A percentile compares a stretch with the other conserved stretches of the same genome.
phyloP scores from a whole-genome alignment of 148 eudicot genomes.

The Rhododendron ferrugineum region DNA sequence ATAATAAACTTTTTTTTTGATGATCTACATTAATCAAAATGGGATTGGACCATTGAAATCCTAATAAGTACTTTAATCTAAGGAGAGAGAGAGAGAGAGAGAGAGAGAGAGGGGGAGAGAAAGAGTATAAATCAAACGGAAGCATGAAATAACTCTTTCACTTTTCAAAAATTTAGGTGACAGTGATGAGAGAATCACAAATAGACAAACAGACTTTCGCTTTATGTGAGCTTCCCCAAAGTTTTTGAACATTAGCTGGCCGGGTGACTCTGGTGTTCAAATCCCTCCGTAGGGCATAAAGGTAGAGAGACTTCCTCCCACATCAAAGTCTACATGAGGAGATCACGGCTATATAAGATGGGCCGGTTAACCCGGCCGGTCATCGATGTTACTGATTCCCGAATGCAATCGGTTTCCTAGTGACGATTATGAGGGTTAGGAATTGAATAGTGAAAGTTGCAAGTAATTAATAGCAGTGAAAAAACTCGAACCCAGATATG shows the following conservation, averaged over 20 bases:
- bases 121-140: too few relatives aligned
- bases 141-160: too few relatives aligned
- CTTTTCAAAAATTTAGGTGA: too few relatives aligned
- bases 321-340: background rate
- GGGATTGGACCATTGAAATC: too few relatives aligned
- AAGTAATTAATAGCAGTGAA: background rate
- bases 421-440: background rate
- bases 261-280: background rate
- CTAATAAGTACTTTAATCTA: too few relatives aligned
- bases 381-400: background rate
- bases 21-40: too few relatives aligned
- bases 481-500: background rate
- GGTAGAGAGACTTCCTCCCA: background rate
- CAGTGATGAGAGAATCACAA: too few relatives aligned
- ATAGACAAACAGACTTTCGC: background rate
- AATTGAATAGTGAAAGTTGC: background rate
- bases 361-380: background rate
- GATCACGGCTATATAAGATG: background rate
- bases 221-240: background rate
- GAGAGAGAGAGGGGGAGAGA: too few relatives aligned
- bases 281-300: background rate
- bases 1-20: too few relatives aligned
- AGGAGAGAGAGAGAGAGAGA: too few relatives aligned
- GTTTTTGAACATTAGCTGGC: background rate
- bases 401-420: background rate